Conservation (phyloP, 495 filamentous ascomycete genomes). For the Clavariopsis aquatica region DNA sequence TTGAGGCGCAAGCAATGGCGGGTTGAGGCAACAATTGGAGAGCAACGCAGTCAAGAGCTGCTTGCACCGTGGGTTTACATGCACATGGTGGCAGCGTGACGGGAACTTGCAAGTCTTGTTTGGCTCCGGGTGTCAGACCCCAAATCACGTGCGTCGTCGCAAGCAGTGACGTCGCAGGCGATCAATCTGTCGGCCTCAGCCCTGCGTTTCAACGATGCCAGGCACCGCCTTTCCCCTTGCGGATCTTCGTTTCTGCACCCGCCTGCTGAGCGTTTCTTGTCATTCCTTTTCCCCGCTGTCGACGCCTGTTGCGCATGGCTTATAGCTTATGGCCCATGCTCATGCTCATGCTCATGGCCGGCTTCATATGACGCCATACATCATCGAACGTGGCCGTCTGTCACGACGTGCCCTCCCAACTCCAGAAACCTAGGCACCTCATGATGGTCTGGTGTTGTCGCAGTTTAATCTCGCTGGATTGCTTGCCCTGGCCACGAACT, state of each 20-base stretch:
- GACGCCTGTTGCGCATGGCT: too few relatives aligned
- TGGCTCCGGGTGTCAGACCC: background rate
- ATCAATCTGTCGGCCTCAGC: background rate
- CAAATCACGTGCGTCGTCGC: background rate
- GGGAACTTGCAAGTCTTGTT: background rate
- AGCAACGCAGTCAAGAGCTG: background rate
- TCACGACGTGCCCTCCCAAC: background rate
- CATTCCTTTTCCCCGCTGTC: too few relatives aligned
- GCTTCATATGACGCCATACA: background rate
- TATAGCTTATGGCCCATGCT: too few relatives aligned
- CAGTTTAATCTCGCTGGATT: background rate
- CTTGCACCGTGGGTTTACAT: background rate
- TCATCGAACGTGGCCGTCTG: background rate
- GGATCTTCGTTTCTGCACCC: background rate
- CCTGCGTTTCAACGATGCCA: slow-evolving; percentile 9
- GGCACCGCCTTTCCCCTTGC: slow-evolving; percentile 4
- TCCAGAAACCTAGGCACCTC: too few relatives aligned
- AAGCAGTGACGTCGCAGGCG: slow-evolving; percentile 4
- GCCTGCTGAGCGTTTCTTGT: background rate
- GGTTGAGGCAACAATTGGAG: background rate
- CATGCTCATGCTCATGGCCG: too few relatives aligned
- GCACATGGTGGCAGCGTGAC: background rate
- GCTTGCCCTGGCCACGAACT: background rate
- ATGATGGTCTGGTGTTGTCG: background rate
- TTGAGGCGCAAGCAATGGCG: background rate